A percentile compares a stretch with the other conserved stretches of the same genome.
These are phyloP conservation scores for Citropsis articulata DNA, from an alignment of 345 rosid genomes.

Conservation along the genomic window DNA sequence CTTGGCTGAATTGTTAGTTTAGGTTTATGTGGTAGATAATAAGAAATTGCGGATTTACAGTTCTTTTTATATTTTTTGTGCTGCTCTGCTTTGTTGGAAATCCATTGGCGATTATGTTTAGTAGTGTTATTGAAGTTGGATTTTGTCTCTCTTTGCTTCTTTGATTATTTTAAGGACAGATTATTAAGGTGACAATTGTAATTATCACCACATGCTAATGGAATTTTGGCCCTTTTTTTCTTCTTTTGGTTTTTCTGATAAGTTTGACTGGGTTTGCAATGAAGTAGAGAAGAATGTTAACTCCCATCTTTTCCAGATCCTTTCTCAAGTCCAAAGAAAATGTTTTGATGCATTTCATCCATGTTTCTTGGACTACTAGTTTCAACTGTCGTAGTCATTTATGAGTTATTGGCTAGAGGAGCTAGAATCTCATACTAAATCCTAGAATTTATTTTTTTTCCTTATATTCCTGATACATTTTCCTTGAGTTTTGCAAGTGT, in stretches of 20 bases:
- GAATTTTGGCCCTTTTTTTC: background rate
- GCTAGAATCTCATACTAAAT: constrained; percentile 4
- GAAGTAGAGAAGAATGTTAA: background rate
- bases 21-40: background rate
- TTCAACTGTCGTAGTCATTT: constrained; percentile 1
- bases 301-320: background rate
- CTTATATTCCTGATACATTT: background rate
- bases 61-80: background rate
- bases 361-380: background rate
- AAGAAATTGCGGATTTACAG: background rate
- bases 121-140: background rate
- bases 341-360: background rate
- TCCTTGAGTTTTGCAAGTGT: constrained; percentile 12
- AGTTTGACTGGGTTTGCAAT: background rate
- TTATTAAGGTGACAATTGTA: background rate
- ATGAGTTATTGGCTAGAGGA: background rate
- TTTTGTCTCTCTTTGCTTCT: background rate
- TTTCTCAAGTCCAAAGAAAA: background rate
- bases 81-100: background rate
- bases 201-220: background rate
- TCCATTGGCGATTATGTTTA: background rate
- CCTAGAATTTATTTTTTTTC: background rate
- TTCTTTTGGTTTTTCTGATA: background rate
- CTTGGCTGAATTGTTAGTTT: background rate
- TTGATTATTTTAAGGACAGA: background rate